A percentile compares a stretch with the other conserved stretches of the same genome.
Conservation (phyloP, 371 early-diverging fungal species). For the Apophysomyces sp. region DNA sequence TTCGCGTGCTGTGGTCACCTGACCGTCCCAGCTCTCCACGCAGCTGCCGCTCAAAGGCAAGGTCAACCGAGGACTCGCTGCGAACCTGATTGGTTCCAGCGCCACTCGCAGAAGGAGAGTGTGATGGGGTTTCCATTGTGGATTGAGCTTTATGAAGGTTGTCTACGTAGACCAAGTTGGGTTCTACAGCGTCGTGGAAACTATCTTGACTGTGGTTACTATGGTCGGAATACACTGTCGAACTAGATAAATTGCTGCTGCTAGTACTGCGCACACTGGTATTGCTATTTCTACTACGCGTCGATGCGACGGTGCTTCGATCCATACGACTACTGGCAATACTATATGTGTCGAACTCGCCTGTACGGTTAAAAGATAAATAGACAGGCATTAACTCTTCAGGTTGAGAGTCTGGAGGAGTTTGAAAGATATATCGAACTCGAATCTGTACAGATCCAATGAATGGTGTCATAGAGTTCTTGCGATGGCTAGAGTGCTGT, state of each 20-base stretch:
- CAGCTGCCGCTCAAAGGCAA: slow-evolving; percentile 26
- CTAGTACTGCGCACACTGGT: slow-evolving; percentile 12
- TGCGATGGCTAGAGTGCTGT: slow-evolving; percentile 42
- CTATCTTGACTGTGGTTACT: neutral
- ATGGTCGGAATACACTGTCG: slow-evolving; percentile 3
- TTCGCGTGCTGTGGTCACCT: neutral
- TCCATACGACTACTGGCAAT: slow-evolving; percentile 21
- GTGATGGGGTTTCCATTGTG: neutral
- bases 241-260: slow-evolving; percentile 9
- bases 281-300: slow-evolving; percentile 14
- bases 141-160: slow-evolving; percentile 5
- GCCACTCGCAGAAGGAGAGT: neutral
- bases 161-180: slow-evolving; percentile 24
- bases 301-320: slow-evolving; percentile 16
- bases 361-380: slow-evolving; percentile 9
- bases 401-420: slow-evolving; percentile 18
- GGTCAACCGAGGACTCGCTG: slow-evolving; percentile 32
- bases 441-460: slow-evolving; percentile 49
- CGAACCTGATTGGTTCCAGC: slow-evolving; percentile 6
- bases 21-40: slow-evolving; percentile 15
- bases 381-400: slow-evolving; percentile 16
- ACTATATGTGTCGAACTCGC: slow-evolving; percentile 24
- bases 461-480: slow-evolving; percentile 43
- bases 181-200: slow-evolving; percentile 40
- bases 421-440: slow-evolving; percentile 42